Conservation (phyloP, 257 asterid genomes). For the Solanum verrucosum region DNA sequence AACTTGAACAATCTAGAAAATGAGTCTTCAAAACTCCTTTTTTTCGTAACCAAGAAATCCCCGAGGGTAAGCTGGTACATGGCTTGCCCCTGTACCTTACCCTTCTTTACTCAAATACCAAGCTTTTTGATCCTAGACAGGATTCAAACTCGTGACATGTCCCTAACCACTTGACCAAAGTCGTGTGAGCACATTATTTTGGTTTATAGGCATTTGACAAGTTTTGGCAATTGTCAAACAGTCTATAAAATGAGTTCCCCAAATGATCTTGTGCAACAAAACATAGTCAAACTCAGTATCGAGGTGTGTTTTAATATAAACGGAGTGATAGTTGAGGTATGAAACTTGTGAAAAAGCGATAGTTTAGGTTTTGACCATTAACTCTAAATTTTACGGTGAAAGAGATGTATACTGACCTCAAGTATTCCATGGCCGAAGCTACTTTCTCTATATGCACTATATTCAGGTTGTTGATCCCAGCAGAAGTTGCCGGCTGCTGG, state of each 20-base stretch:
- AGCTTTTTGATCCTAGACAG: neutral
- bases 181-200: neutral
- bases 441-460: conserved; percentile 79
- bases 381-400: neutral
- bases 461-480: conserved; percentile 89
- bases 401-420: conserved; percentile 35
- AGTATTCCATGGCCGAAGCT: conserved; percentile 96
- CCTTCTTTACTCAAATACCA: neutral
- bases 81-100: neutral
- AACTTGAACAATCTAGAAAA: neutral
- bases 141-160: neutral
- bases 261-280: neutral
- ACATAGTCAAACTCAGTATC: neutral
- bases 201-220: neutral
- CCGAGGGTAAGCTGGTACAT: neutral
- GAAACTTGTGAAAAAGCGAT: neutral
- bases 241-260: neutral
- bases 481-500: conserved; percentile 89
- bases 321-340: neutral
- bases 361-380: neutral
- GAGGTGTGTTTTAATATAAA: neutral
- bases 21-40: neutral
- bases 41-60: neutral
- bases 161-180: neutral
- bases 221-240: neutral